Evolutionary conservation across 164 flowering plant genomes (phyloP).

Genomic region (Stephania yunnanensis): DNA sequence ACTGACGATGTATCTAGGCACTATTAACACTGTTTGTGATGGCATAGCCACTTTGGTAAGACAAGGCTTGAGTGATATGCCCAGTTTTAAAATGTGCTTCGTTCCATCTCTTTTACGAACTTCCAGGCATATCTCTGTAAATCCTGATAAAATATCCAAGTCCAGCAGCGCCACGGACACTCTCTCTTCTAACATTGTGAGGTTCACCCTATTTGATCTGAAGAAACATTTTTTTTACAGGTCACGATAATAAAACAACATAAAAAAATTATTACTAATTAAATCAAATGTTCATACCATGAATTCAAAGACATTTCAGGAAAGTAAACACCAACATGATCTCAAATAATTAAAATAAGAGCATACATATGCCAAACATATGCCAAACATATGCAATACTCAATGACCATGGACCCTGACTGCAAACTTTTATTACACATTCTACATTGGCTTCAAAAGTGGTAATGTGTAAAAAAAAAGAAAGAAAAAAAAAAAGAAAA

Average conservation of each 20-base stretch:
- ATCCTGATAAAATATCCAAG: conserved; percentile 78
- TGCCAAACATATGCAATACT: neutral
- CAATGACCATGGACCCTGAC: too few species aligned
- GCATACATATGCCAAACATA: neutral
- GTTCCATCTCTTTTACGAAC: conserved; percentile 33
- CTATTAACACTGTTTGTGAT: conserved; percentile 56
- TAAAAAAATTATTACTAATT: neutral
- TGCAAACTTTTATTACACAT: too few species aligned
- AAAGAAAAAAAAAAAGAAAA: too few species aligned
- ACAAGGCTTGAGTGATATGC: conserved; percentile 61
- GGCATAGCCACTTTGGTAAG: conserved; percentile 34
- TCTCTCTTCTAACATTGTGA: conserved; percentile 46
- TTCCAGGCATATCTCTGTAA: conserved; percentile 64
- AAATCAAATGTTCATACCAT: neutral
- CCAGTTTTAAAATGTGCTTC: conserved; percentile 44
- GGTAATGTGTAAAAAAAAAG: neutral
- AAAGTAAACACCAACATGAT: neutral
- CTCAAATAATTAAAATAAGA: neutral
- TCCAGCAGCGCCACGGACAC: conserved; percentile 47
- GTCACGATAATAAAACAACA: neutral
- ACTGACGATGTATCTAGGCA: conserved; percentile 57
- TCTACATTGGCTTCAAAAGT: too few species aligned
- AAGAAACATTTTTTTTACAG: conserved; percentile 8
- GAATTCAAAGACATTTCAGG: neutral
- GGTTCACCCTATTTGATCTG: conserved; percentile 59